Evolutionary conservation across 305 asterid genomes (phyloP).

Genomic region (Fraxinus albicans): DNA sequence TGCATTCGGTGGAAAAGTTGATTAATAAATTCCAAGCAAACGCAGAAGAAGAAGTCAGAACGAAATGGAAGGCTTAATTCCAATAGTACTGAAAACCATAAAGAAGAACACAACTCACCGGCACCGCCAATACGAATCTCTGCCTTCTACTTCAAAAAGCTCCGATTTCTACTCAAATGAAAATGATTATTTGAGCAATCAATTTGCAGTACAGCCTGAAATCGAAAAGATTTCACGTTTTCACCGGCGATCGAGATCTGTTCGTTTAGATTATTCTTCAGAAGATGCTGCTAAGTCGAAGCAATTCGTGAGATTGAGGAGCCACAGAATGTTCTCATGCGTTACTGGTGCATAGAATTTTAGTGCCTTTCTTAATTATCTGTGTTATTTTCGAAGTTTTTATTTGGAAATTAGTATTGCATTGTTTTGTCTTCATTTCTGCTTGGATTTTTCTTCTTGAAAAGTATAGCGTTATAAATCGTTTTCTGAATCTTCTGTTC

Average conservation of each 20-base stretch:
- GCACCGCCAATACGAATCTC: conserved; percentile 17
- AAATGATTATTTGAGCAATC: neutral
- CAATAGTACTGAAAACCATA: conserved; percentile 24
- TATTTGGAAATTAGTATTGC: neutral
- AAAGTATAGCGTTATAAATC: neutral
- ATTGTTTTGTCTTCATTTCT: neutral
- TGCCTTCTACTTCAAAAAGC: conserved; percentile 9
- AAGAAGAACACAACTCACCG: conserved; percentile 24
- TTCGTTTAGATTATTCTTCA: neutral
- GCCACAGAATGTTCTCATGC: conserved; percentile 45
- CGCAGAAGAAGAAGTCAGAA: neutral
- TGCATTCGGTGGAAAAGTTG: neutral
- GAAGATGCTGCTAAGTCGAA: conserved; percentile 17
- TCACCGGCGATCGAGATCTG: conserved; percentile 18
- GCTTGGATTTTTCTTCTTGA: neutral
- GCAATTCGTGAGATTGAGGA: conserved; percentile 36
- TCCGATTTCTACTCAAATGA: conserved; percentile 9
- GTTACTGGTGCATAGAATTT: conserved; percentile 24
- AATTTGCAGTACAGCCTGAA: neutral
- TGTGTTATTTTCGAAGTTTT: neutral
- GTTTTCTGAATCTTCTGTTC: neutral
- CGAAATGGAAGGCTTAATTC: conserved; percentile 32
- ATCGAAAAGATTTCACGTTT: neutral
- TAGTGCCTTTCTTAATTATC: neutral
- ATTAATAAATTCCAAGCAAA: neutral